Evolutionary conservation across 106 monocot species (phyloP).

Genomic region (Gastrodia elata): DNA sequence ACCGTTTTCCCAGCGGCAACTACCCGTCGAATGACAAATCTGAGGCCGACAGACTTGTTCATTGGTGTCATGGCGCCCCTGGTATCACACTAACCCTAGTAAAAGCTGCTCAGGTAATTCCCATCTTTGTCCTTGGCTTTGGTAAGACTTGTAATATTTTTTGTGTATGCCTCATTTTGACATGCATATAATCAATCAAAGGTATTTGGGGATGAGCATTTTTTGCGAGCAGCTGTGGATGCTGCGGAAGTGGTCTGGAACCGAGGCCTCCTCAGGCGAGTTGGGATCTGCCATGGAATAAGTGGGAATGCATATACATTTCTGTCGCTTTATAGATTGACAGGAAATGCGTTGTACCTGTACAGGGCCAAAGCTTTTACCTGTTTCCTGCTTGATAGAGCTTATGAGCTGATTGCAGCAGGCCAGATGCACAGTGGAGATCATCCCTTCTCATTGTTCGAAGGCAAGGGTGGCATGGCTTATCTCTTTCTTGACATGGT

Average conservation of each 20-base stretch:
- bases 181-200: too few species aligned
- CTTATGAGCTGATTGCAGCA: constrained; percentile 37
- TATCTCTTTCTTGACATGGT: constrained; percentile 70
- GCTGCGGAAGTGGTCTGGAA: constrained; percentile 88
- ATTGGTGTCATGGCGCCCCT: constrained; percentile 98
- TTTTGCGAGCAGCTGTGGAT: constrained; percentile 52
- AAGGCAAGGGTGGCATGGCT: constrained; percentile 83
- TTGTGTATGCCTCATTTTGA: too few species aligned
- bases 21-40: constrained; percentile 75
- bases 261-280: constrained; percentile 73
- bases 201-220: constrained; percentile 63
- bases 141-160: too few species aligned
- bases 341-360: constrained; percentile 45
- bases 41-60: constrained; percentile 58
- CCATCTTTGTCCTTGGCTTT: not conserved
- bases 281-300: constrained; percentile 85
- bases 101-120: constrained; percentile 50
- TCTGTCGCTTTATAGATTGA: constrained; percentile 60
- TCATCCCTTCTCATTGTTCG: constrained; percentile 71
- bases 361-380: constrained; percentile 81
- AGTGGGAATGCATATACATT: constrained; percentile 84
- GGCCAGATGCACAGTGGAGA: constrained; percentile 78
- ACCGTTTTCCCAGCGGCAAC: constrained; percentile 69
- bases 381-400: constrained; percentile 60
- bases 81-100: constrained; percentile 67